Evolutionary conservation across 768 basidiomycete species (phyloP), one percentile per base, ranked within the genome.

Genomic region (Kwoniella pini): DNA sequence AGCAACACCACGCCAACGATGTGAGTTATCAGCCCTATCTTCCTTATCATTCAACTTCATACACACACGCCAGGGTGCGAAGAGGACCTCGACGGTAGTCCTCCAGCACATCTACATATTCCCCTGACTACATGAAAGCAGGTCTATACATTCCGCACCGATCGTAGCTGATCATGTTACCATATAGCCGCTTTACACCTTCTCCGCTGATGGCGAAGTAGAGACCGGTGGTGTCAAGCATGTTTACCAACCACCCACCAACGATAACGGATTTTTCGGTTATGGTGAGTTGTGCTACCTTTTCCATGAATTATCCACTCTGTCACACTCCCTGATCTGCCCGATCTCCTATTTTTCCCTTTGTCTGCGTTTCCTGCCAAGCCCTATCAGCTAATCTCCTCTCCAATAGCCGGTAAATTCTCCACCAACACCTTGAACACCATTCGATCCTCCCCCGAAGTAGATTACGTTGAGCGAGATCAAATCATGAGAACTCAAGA

Each of bases 381-480:
- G n/a, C n/a, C n/a, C n/a, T n/a, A n/a, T 54, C 42, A 42, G 28
- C 30, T 39, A 15, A 38, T 26, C 22, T 1, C 31, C 27, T 36
- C 43, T 22, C 46, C 33, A 27, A 24, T 51, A 77, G 83, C 91
- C 22, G 94, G 91, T 36, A 81, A 79, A 69, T 94, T 97, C 82
- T 84, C 86, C 19, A 79, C 84, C 27, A 72, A 77, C 28, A 87
- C 88, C 42, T 74, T 99, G 51, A 84, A 90, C 54, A 82, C 84
- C 70, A 86, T 99, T 76, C 84, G 95, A 54, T 78, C 82, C 50
- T 83, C 87, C 82, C 92, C 92, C 10, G 93, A 95, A 77, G 94
- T 99, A 30, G 88, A 86, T 17, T 95, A 88, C 73, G 82, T 99
- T 53, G 96, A 99, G 83, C 85, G 83, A 58, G 96, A 99, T 82